Base-by-base conservation (phyloP, 495 filamentous ascomycete species). In the Neurospora sp. region DNA sequence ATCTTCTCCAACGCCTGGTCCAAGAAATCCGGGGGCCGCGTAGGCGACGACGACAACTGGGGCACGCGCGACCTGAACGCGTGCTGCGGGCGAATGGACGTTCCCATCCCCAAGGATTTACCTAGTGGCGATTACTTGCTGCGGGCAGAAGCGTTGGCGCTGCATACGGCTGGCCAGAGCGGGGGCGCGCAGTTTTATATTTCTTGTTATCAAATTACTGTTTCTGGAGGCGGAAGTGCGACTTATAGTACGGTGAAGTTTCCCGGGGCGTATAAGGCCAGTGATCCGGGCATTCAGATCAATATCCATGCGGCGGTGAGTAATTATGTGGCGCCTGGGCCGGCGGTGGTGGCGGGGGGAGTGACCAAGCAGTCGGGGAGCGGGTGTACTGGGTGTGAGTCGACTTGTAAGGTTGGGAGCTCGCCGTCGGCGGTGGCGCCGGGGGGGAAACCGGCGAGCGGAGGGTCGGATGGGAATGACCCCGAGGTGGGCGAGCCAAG, bases 41-140 rank as follows among this genome's bases (percentile, higher is more conserved):
- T 75, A 8, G 84, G 82, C 70, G 83, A 84, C 75, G 81, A 82
- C 74, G 83, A 87, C 72, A 75, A 79, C 75, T 86, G 86, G 85
- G 86, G 84, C 70, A 87, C 81, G 65, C 84, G 85, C 74, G 85
- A 85, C 69, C 77, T 87, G 40, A 87, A 86, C 77, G 74, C 75
- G 40, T 84, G 85, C 81, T 86, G 86, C 79, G 84, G 86, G 1
- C 81, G 80, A 70, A 83, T 87, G 82, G 78, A 82, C 75, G 81
- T 87, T 42, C 77, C 73, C 41, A 84, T 87, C 75, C 86, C 86
- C 16, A 31, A 78, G 8, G 83, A 85, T 73, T 76, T 87, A 38
- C 78, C 81, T 3, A 73, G 81, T 8, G 86, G 86, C 69, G 84
- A 88, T 73, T 88, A 87, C 73, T 80, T 87, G 4, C 76, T 88